Evolutionary conservation across 345 rosid species (phyloP), one percentile per base, ranked within the genome.

Genomic region (Aquilaria malaccensis): DNA sequence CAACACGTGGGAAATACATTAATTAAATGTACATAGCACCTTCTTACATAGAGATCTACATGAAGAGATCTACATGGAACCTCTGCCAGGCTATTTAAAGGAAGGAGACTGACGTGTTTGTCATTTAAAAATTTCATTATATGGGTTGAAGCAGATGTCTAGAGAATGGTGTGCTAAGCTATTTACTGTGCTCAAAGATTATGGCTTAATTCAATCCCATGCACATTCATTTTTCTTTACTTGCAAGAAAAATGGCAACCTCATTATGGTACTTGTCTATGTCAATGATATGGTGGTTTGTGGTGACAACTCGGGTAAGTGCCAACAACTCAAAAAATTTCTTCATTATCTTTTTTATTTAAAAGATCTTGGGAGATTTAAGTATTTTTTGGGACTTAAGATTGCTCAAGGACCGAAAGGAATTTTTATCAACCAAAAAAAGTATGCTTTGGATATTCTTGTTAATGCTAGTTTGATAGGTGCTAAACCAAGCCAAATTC

Each of bases 71-170:
- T 22, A 22, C 22, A 22, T 22, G 22, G 22, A 22, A 22, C 22
- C 22, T 22, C 22, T 0, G 61, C 11, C 60, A 30, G 2, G 46
- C 46, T 47, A 45, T 46, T 11, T 13, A 12, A 4, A 55, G 6
- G 4, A 14, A 55, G 30, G 52, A 30, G 59, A 54, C 7, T 9
- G 9, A 6, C 33, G 14, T 13, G 67, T 64, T n/a, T 64, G 60
- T 45, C 3, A 33, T 1, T 45, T 64, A 9, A 33, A 22, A 2
- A 64, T 43, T 6, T 64, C 60, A 1, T 14, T 64, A 0, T 64
- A 64, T 64, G 60, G 60, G 6, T 13, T 64, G 1, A 54, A 64
- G 9, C 45, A 64, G 13, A 52, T 45, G 12, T 55, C 53, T 3
- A 15, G 53, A 1, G 12, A 56, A 1, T 64, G 53, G 67, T 41